phyloP scores from a whole-genome alignment of 2,329 filamentous ascomycete genomes.

The Colletotrichum sp. region DNA sequence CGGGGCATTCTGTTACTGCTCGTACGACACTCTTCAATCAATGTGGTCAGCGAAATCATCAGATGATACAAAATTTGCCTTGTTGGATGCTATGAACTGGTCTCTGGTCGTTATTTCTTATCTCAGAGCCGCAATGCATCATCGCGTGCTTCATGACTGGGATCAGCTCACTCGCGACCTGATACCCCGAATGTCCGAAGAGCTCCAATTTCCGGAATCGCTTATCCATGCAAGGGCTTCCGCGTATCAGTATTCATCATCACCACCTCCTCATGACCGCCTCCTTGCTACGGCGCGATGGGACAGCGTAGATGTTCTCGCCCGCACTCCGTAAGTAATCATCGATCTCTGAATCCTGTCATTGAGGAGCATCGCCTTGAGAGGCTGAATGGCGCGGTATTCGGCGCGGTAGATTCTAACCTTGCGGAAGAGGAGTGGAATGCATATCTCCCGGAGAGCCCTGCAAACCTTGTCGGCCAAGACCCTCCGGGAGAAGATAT shows the following conservation, averaged over 20 bases:
- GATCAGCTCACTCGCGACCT: background rate
- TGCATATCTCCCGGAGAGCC: background rate
- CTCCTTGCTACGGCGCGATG: background rate
- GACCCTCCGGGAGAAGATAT: fast-evolving
- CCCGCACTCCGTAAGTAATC: background rate
- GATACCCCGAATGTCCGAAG: background rate
- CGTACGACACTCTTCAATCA: background rate
- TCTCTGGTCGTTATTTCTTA: background rate
- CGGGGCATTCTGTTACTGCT: background rate
- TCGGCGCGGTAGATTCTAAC: background rate
- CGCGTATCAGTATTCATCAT: background rate
- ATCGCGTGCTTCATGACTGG: background rate
- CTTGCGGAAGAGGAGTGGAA: background rate
- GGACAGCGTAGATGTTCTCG: background rate
- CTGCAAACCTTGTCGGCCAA: background rate
- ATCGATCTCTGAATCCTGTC: background rate
- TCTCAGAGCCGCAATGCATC: background rate
- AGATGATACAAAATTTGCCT: background rate
- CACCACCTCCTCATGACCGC: background rate
- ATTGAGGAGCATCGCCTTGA: background rate
- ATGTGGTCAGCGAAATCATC: background rate
- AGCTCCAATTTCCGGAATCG: background rate
- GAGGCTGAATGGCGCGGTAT: background rate
- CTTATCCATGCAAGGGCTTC: background rate
- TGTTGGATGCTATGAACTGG: background rate